phyloP scores from a whole-genome alignment of 768 basidiomycete genomes.

The Xerocomellus dryophilus region DNA sequence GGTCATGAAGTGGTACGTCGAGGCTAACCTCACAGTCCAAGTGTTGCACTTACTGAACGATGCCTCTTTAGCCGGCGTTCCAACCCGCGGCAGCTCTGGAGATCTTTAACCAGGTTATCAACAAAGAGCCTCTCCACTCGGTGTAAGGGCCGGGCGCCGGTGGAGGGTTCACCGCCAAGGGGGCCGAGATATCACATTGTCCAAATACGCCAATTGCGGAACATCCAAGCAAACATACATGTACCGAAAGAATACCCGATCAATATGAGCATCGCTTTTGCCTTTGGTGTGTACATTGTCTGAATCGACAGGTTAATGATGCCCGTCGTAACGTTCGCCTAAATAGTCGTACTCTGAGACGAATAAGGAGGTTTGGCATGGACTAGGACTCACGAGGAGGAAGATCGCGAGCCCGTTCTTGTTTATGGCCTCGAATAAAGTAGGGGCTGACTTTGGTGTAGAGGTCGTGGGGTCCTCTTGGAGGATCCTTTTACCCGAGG shows the following conservation, averaged over 20 bases:
- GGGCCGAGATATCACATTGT: constrained; percentile 9
- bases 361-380: not conserved
- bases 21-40: not conserved
- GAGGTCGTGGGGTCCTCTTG: constrained; percentile 24
- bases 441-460: constrained; percentile 34
- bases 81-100: not conserved
- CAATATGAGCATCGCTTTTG: constrained; percentile 54
- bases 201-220: constrained; percentile 36
- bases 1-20: constrained; percentile 62
- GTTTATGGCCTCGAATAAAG: constrained; percentile 79
- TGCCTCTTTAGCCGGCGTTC: constrained; percentile 40
- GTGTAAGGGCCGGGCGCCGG: constrained; percentile 21
- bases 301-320: constrained; percentile 72
- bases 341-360: not conserved
- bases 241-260: constrained; percentile 55
- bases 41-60: not conserved
- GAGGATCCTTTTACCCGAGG: constrained; percentile 24
- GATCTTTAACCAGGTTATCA: constrained; percentile 50
- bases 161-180: not conserved
- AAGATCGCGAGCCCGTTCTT: constrained; percentile 77
- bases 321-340: constrained; percentile 91
- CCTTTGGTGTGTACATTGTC: constrained; percentile 74
- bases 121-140: constrained; percentile 52
- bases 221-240: constrained; percentile 61
- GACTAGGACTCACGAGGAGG: constrained; percentile 58